Base-by-base conservation (phyloP, 139 green algal species). In the Bryopsis sp. region DNA sequence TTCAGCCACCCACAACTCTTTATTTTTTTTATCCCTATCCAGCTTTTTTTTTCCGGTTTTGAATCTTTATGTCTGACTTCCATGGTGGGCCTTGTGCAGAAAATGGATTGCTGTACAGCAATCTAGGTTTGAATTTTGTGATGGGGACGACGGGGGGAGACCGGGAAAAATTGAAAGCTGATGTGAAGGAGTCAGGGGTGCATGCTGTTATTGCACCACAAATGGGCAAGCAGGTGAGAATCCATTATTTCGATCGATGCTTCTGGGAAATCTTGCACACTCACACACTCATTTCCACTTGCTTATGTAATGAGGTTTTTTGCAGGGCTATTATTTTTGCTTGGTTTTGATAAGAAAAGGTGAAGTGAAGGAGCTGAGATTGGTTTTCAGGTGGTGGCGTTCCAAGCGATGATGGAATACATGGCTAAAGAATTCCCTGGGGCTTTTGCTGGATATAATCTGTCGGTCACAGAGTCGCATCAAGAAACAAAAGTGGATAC, bases 81-180 rank as follows among this genome's bases (percentile, higher is more conserved):
- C 39, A 36, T 50, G 70, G 47, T 59, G 1, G 65, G 1, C 60
- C n/a, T 59, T 3, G 15, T 71, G 48, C 67, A 83, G 77, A 75
- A 61, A 98, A 97, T 79, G 90, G 81, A 2, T 64, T 75, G 11
- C 93, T 95, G 22, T 99, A 99, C 72, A 68, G 78, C 34, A 47
- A 78, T 29, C 82, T 93, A 70, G 32, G 69, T 6, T 75, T 93
- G 31, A 93, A 93, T 2, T 99, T 99, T 77, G 95, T 99, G 2
- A 97, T 98, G 92, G 95, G 95, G 48, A 99, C 95, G 19, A 98
- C 94, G 0, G 95, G 95, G 3, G 95, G 92, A 0, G 92, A 99
- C 76, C 71, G 95, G 1, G 81, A 87, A 2, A 77, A 81, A 71
- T 82, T 99, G n/a, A 33, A 81, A 31, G 57, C 71, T 24, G 76